A percentile compares a stretch with the other conserved stretches of the same genome.
Evolutionary conservation across 768 basidiomycete genomes (phyloP).

Genomic region (Lactarius sanguifluus): DNA sequence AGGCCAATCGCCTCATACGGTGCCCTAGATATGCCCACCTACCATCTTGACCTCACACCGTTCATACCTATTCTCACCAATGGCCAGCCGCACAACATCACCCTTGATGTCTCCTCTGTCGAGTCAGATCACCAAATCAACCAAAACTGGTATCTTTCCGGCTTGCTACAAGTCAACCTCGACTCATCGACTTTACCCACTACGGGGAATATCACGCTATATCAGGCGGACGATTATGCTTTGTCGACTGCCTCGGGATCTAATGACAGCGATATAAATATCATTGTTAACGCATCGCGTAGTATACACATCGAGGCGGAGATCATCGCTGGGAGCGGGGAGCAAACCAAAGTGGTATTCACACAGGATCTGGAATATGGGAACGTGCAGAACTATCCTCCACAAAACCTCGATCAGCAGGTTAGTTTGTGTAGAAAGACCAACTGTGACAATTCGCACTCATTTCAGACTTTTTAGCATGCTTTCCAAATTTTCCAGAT

Average conservation of each 20-base stretch:
- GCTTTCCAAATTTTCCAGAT: too few species aligned
- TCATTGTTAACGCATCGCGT: slow-evolving; percentile 48
- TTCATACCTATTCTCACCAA: not conserved
- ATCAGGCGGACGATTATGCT: slow-evolving; percentile 59
- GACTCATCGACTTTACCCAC: slow-evolving; percentile 64
- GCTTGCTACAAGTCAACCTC: slow-evolving; percentile 61
- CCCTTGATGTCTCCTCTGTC: slow-evolving; percentile 71
- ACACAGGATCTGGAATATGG: slow-evolving; percentile 58
- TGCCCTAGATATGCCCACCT: not conserved
- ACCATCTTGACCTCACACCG: not conserved
- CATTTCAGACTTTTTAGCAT: too few species aligned
- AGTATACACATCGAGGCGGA: slow-evolving; percentile 59
- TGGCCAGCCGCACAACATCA: slow-evolving; percentile 56
- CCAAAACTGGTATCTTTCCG: slow-evolving; percentile 81
- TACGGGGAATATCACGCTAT: slow-evolving; percentile 59
- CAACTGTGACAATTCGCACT: too few species aligned
- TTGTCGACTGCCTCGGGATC: slow-evolving; percentile 32
- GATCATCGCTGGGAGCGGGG: slow-evolving; percentile 62
- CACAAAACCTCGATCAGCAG: slow-evolving; percentile 39
- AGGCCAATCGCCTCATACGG: slow-evolving; percentile 54
- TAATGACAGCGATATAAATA: too few species aligned
- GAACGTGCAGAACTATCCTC: slow-evolving; percentile 60
- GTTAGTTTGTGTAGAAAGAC: too few species aligned
- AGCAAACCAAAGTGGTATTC: slow-evolving; percentile 54
- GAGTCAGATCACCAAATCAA: slow-evolving; percentile 62